Base-by-base conservation (phyloP, 2,329 filamentous ascomycete genomes). In the Dothistroma septosporum region DNA sequence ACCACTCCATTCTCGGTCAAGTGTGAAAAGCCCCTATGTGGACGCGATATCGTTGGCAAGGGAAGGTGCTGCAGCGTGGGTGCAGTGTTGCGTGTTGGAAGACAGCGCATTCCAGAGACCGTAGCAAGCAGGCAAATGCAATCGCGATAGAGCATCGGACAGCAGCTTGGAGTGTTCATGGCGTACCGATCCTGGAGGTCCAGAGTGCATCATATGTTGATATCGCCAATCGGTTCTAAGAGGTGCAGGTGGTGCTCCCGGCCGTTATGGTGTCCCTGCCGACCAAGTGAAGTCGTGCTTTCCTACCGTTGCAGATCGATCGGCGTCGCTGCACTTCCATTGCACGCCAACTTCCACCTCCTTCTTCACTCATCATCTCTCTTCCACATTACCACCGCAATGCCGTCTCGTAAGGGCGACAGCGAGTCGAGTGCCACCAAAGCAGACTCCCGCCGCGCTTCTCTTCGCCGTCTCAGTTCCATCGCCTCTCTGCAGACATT, bases 401-500 rank as follows among this genome's bases (percentile, higher is more conserved):
- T 70, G 68, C 68, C 64, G 16, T 62, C 65, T 28, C 64, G 64
- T 59, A 69, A 69, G 48, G 31, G 12, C 31, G 50, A 53, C 50
- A 66, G 56, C 47, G 63, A 61, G 16, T 60, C 66, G 24, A 64
- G 61, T 59, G 65, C 66, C 48, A 60, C 60, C 24, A 64, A 62
- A 24, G 28, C 59, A 6, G 66, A 68, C 12, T 59, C 64, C 9
- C 66, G 64, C 14, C 64, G 69, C 50, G 61, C 44, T 41, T 71
- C 70, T 6, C 57, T 71, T 14, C 68, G 66, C 9, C 71, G 72
- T 11, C 66, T 75, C 44, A 70, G 68, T 48, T 74, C 73, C 53
- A 69, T 75, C 53, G 70, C 73, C 16, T 71, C 71, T 0, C 64
- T 75, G 4, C 67, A 71, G 16, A 64, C 63, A 6, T 67, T 75